Percentiles rank a stretch among this genome's conserved stretches.
phyloP scores from a whole-genome alignment of 148 eudicot genomes.

The Silene conica region DNA sequence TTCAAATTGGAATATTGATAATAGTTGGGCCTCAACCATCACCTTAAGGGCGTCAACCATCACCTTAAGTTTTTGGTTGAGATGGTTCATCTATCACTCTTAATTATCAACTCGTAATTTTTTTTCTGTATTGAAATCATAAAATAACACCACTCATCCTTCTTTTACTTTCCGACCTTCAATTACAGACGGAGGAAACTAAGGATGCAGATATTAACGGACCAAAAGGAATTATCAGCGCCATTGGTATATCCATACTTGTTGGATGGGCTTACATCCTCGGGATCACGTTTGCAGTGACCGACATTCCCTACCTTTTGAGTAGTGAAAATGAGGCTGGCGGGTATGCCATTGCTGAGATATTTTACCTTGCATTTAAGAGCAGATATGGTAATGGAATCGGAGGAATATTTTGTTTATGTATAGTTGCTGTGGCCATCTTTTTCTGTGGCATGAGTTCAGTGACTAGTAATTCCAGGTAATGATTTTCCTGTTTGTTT shows the following conservation, averaged over 20 bases:
- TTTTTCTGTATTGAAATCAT: neutral
- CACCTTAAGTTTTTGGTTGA: no score
- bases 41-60: no score
- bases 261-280: conserved; percentile 95
- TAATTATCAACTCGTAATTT: neutral
- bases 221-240: conserved; percentile 86
- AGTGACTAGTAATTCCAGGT: conserved; percentile 97
- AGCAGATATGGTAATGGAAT: conserved; percentile 71
- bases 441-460: conserved; percentile 97
- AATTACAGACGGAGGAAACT: conserved; percentile 86
- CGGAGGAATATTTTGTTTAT: conserved; percentile 85
- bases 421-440: conserved; percentile 78
- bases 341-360: conserved; percentile 91
- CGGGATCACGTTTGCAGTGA: conserved; percentile 89
- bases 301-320: conserved; percentile 69
- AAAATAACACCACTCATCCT: neutral
- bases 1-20: no score
- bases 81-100: no score
- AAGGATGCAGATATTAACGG: conserved; percentile 90
- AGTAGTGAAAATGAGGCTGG: conserved; percentile 71
- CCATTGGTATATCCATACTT: conserved; percentile 82
- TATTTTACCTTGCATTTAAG: conserved; percentile 82
- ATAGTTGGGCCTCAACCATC: no score
- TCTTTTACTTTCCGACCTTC: conserved; percentile 14
- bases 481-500: conserved; percentile 12